Base-by-base conservation (phyloP, 768 basidiomycete genomes). In the Trametes gibbosa region DNA sequence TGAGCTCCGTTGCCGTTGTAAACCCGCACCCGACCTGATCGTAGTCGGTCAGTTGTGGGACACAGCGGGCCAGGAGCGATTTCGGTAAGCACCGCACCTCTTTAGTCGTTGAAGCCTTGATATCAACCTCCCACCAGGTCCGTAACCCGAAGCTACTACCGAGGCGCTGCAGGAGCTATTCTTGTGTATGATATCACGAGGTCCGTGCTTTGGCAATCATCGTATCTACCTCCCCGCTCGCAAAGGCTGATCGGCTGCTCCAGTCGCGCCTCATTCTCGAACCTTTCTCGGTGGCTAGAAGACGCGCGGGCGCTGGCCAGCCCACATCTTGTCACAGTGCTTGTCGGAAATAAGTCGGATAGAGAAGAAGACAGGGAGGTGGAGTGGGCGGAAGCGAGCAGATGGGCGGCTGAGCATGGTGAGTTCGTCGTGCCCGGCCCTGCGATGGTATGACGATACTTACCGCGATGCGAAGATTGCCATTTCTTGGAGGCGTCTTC, bases 401-500 rank as follows among this genome's bases (percentile, higher is more conserved):
- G 84, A 69, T 99, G 95, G 95, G 96, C 97, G 19, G 90, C 94
- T 49, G 92, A 95, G 72, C 95, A 98, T 71, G 90, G 95, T 94
- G 64, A 60, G 79, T 61, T 43, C 37, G 27, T 19, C 43, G 43
- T 29, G 39, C 9, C 17, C 12, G 25, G 27, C 27, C 32, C 17
- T 55, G 16, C 47, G 29, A 2, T 57, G 21, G 21, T 8, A 46
- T 34, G 23, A 27, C 53, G 37, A 50, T 52, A 53, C 53, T 59
- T 35, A 61, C 50, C 53, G 37, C 37, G 37, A 14, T 55, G 19
- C 53, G 35, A 66, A 98, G 95, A 91, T 65, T 83, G 97, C 7
- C 89, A 97, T 66, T 98, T 96, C 70, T 82, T 98, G 40, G 97
- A 99, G 73, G 84, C 89, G 0, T 98, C 97, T 0, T 96, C 94